Evolutionary conservation across 306 rosid species (phyloP), one percentile per base, ranked within the genome.

Genomic region (Sesbania bispinosa): DNA sequence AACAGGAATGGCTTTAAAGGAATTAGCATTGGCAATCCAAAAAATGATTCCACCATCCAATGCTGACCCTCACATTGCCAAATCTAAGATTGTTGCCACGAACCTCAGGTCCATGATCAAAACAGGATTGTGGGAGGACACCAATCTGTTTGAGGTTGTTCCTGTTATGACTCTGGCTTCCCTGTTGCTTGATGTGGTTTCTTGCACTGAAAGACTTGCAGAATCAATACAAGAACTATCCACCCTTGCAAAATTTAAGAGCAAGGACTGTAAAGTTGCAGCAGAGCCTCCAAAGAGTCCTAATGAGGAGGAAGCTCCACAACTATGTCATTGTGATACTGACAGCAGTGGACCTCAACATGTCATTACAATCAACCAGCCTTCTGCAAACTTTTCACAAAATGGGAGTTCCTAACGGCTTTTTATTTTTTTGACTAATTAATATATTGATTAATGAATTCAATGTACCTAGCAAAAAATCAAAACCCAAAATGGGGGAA

Each of bases 141-240:
- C 41, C 2, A 42, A 55, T 11, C 52, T 82, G 0, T 53, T 64
- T 6, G 80, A 77, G 51, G 42, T 50, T 41, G 47, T 73, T 13
- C 82, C 82, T 0, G 54, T 53, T 26, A 24, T 62, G 5, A 82
- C 77, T 1, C 70, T 62, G 30, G 74, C 82, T 21, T 61, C 41
- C 0, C 16, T 80, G 11, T 52, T 75, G 20, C 20, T 74, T 69
- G 77, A 80, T 52, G 42, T 71, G 64, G 75, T 80, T 62, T 75
- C 77, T 61, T 61, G 73, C 18, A 36, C 76, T 1, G 58, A 75
- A 63, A 74, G 2, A n/a, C n/a, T n/a, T n/a, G n/a, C n/a, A n/a
- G n/a, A n/a, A n/a, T n/a, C n/a, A n/a, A n/a, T n/a, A n/a, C n/a
- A n/a, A n/a, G n/a, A n/a, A n/a, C n/a, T n/a, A n/a, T n/a, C n/a